Conservation (phyloP, 805 yeast species). For the Hanseniaspora occidentalis region DNA sequence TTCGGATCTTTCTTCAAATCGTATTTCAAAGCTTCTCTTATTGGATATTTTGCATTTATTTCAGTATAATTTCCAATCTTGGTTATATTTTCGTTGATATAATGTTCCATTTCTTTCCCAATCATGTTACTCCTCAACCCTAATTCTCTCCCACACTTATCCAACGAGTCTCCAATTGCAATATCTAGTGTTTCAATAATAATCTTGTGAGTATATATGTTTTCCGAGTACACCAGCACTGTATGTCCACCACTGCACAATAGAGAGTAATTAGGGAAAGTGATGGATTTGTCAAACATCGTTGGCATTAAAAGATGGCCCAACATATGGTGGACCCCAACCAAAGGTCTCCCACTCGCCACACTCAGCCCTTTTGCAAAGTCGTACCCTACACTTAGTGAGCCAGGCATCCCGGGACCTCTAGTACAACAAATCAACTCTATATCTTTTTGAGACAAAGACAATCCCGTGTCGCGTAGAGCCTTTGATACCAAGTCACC, state of each 20-base stretch:
- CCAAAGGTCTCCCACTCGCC: constrained; percentile 64
- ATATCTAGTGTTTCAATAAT: constrained; percentile 69
- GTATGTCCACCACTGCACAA: constrained; percentile 94
- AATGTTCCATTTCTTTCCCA: constrained; percentile 68
- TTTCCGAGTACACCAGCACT: constrained; percentile 57
- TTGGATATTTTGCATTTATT: constrained; percentile 25
- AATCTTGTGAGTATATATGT: constrained; percentile 56
- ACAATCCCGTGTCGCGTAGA: constrained; percentile 17
- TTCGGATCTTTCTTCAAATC: constrained; percentile 10
- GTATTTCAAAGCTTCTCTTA: constrained; percentile 39
- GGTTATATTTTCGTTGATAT: constrained; percentile 26
- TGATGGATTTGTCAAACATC: constrained; percentile 30
- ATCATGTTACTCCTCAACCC: constrained; percentile 76
- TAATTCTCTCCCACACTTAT: constrained; percentile 79
- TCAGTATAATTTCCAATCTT: background rate
- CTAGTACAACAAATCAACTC: constrained; percentile 81
- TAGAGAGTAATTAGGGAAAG: constrained; percentile 61
- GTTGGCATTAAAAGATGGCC: constrained; percentile 75
- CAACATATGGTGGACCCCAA: constrained; percentile 94
- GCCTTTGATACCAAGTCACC: constrained; percentile 38
- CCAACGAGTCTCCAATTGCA: constrained; percentile 89
- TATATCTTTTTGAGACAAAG: constrained; percentile 25
- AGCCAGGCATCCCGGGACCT: constrained; percentile 96
- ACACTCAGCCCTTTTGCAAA: constrained; percentile 74
- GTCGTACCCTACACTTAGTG: constrained; percentile 70